Evolutionary conservation across 2,329 filamentous ascomycete species (phyloP), one percentile per base, ranked within the genome.

Genomic region (Aspergillus hiratsukae): DNA sequence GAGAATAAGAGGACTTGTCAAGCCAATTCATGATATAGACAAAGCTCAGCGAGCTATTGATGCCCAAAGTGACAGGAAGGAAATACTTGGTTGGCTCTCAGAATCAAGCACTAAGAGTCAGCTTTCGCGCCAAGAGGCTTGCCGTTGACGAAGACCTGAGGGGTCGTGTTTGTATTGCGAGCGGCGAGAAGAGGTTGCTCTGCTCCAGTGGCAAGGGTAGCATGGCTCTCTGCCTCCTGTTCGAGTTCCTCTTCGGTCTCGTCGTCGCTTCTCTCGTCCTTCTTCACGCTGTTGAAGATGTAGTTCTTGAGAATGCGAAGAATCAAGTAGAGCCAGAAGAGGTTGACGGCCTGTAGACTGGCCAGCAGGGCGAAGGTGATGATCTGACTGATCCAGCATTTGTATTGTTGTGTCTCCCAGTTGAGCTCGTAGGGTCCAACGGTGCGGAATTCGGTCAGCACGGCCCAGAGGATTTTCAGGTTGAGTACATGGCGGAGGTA

Each of bases 401-500:
- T 78, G 62, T 78, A 78, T 58, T 78, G 76, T 54, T 77, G 72
- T 1, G 76, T 77, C 58, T 78, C 77, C 78, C 78, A 80, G 65
- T 79, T 75, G 49, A 78, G 67, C 51, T 76, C 72, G 59, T 76
- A 78, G 4, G 78, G 76, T 19, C 77, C 77, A 17, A 78, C 74
- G 40, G 76, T 77, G 45, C 75, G 68, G 66, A 80, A 80, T 57
- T 77, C 72, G 27, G 77, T 78, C 56, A 78, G 62, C 17, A 76
- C 70, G 35, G 75, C 74, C 72, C 76, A 78, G 51, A 80, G 71
- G 52, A 78, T 77, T 61, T 76, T 73, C 53, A 79, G 67, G 60
- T 80, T 80, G 54, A 79, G 69, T 48, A 86, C 90, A 76, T 97
- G 92, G 54, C 92, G 90, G 61, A 93, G 79, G 78, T 97, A 97